Evolutionary conservation across 768 basidiomycete species (phyloP), one percentile per base, ranked within the genome.

Genomic region (Lactifluus hygrophoroides): DNA sequence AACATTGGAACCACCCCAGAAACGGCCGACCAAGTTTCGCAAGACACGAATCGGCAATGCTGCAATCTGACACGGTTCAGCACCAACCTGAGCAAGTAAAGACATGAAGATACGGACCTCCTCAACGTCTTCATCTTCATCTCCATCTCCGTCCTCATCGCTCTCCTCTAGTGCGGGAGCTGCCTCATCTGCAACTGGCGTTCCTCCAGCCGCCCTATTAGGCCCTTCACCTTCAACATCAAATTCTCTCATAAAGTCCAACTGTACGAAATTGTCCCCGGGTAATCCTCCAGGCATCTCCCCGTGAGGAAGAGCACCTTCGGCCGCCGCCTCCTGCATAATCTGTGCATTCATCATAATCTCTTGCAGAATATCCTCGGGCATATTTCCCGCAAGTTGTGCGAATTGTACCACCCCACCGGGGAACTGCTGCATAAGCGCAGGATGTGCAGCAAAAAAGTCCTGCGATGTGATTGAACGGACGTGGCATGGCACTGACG

Each of bases 391-490:
- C 11, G 56, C 57, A 8, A 54, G 48, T 52, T 60, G 64, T 10
- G 48, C 66, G 32, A 64, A 82, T 65, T 85, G 80, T 21, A 81
- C 70, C n/a, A 85, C 69, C 1, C 86, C 86, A 0, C 81, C 86
- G 0, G 81, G 85, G 57, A 87, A 81, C 60, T 80, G 77, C 34
- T 74, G 75, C 16, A 75, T 76, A 13, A 90, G 69, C 11, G 72
- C 70, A 8, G 82, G 80, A 62, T 82, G 72, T 21, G 76, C 85
- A 54, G 80, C 78, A 58, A 80, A 84, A 57, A 86, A 75, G 11
- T 70, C 80, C 76, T 78, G 23, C 6, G 21, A 28, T 13, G 25
- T 34, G 25, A 37, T 45, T 43, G n/a, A 47, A 32, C 8, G n/a
- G 38, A 21, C n/a, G n/a, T n/a, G 43, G 3, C 25, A 44, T 25